A percentile compares a stretch with the other conserved stretches of the same genome.
Evolutionary conservation across 257 asterid species (phyloP).

Genomic region (Primulina huaijiensis): DNA sequence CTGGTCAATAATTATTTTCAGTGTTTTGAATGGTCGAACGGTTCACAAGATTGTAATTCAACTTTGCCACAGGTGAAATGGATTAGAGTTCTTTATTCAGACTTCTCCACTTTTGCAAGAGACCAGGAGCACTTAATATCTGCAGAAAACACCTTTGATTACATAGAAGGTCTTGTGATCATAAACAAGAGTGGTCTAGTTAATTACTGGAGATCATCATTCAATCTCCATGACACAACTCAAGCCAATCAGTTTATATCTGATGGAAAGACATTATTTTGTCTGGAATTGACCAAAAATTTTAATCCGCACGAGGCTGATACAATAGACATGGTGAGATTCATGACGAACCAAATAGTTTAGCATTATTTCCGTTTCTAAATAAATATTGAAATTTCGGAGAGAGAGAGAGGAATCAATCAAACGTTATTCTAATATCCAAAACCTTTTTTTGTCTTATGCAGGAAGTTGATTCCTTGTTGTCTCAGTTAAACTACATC

Average conservation of each 20-base stretch:
- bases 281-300: slow-evolving; percentile 75
- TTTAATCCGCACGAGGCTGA: slow-evolving; percentile 47
- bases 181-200: slow-evolving; percentile 63
- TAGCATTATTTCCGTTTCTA: not conserved
- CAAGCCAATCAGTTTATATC: slow-evolving; percentile 65
- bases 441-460: not conserved
- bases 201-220: slow-evolving; percentile 77
- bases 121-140: slow-evolving; percentile 78
- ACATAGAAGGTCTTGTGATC: slow-evolving; percentile 82
- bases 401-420: not conserved
- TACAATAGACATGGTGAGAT: slow-evolving; percentile 48
- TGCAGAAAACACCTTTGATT: slow-evolving; percentile 61
- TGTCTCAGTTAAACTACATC: slow-evolving; percentile 72
- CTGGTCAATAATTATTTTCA: not conserved
- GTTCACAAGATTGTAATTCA: slow-evolving; percentile 19
- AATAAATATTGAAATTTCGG: not conserved
- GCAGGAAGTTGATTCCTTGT: slow-evolving; percentile 65
- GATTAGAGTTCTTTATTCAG: slow-evolving; percentile 79
- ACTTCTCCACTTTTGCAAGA: slow-evolving; percentile 58
- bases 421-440: not conserved
- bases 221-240: slow-evolving; percentile 59
- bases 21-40: not conserved
- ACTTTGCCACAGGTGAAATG: slow-evolving; percentile 70
- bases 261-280: slow-evolving; percentile 72
- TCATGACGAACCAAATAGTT: slow-evolving; percentile 2